Conservation (phyloP, 2,329 filamentous ascomycete species). For the Gyromitra esculenta region DNA sequence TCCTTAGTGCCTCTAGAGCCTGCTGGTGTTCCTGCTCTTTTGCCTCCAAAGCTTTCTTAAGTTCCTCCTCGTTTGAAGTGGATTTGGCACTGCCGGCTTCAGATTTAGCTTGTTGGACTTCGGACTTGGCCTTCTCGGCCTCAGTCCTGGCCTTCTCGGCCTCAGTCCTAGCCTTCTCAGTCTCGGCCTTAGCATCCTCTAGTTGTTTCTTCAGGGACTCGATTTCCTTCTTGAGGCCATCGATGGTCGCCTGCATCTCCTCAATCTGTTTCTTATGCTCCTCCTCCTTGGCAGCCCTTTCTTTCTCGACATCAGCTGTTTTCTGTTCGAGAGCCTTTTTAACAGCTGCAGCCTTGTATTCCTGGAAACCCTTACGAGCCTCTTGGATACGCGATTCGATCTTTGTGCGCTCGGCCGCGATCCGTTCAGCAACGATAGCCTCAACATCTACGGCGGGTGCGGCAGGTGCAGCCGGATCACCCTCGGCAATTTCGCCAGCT, state of each 20-base stretch:
- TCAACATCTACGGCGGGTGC: slow-evolving; percentile 45
- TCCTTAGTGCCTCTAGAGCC: slow-evolving; percentile 56
- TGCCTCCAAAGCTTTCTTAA: slow-evolving; percentile 47
- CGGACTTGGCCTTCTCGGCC: slow-evolving; percentile 61
- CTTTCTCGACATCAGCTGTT: slow-evolving; percentile 43
- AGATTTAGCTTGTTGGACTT: slow-evolving; percentile 59
- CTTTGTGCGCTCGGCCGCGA: slow-evolving; percentile 54
- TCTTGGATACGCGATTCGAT: slow-evolving; percentile 50
- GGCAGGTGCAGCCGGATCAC: slow-evolving; percentile 6
- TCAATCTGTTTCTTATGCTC: slow-evolving; percentile 62
- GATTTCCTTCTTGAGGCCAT: slow-evolving; percentile 66
- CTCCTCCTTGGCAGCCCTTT: slow-evolving; percentile 47
- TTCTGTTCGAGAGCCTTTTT: slow-evolving; percentile 55
- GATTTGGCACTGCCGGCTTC: slow-evolving; percentile 56
- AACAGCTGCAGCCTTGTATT: slow-evolving; percentile 54
- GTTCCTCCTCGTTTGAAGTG: slow-evolving; percentile 54
- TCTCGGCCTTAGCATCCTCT: slow-evolving; percentile 70
- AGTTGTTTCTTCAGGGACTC: slow-evolving; percentile 67
- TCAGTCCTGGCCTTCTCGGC: slow-evolving; percentile 60
- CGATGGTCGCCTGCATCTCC: slow-evolving; percentile 62
- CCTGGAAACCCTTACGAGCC: slow-evolving; percentile 49
- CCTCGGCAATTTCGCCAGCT: slow-evolving; percentile 28
- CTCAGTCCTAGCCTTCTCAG: slow-evolving; percentile 62
- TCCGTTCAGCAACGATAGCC: slow-evolving; percentile 52
- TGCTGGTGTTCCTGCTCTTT: slow-evolving; percentile 60